A percentile compares a stretch with the other conserved stretches of the same genome.
Conservation (phyloP, 495 filamentous ascomycete genomes). For the Penicillium diatomitis region DNA sequence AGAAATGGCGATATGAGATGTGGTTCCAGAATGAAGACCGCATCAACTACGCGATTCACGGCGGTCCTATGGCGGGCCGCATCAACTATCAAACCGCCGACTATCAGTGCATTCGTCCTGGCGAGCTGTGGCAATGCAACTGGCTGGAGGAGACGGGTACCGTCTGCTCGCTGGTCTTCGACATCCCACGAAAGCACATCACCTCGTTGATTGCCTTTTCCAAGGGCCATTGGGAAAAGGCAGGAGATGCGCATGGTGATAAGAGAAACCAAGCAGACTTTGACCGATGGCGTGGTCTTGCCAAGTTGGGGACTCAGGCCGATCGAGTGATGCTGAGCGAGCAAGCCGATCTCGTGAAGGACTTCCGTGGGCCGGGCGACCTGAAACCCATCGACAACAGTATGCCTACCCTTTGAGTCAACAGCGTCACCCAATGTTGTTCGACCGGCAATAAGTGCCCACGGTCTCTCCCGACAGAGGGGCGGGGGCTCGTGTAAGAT, state of each 20-base stretch:
- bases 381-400: constrained; percentile 23
- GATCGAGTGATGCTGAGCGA: constrained; percentile 30
- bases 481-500: not conserved
- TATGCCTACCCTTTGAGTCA: constrained; percentile 21
- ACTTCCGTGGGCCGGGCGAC: constrained; percentile 25
- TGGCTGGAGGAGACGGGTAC: constrained; percentile 35
- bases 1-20: constrained; percentile 38
- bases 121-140: constrained; percentile 32
- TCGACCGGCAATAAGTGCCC: not conserved
- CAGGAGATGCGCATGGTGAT: constrained; percentile 27
- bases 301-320: constrained; percentile 22
- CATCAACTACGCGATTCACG: constrained; percentile 35
- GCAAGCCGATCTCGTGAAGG: constrained; percentile 30
- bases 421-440: too few relatives aligned
- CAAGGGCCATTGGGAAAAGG: constrained; percentile 31
- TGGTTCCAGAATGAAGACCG: constrained; percentile 34
- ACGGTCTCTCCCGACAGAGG: not conserved
- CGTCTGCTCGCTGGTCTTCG: constrained; percentile 30
- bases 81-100: constrained; percentile 29
- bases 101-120: constrained; percentile 31
- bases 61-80: constrained; percentile 31
- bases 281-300: constrained; percentile 25
- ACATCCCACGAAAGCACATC: constrained; percentile 22
- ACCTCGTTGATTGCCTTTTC: constrained; percentile 29
- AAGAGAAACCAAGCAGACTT: constrained; percentile 27